These are phyloP conservation scores for Dictyostelium capitatum DNA, from an alignment of 78 protist species.

Conservation along the genomic window DNA sequence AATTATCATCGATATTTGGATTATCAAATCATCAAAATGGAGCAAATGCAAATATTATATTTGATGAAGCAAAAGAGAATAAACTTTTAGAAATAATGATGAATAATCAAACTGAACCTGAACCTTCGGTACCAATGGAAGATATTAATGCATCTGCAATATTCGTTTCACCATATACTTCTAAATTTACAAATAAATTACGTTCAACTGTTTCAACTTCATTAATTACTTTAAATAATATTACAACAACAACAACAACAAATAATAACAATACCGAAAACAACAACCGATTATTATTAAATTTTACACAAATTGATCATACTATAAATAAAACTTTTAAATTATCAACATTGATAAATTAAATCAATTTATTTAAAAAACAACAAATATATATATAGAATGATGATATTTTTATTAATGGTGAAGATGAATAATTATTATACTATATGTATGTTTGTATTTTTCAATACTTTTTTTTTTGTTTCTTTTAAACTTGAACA, in stretches of 20 bases:
- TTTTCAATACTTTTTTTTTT: not conserved
- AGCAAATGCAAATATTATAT: not conserved
- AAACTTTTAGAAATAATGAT: not conserved
- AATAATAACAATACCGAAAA: not conserved
- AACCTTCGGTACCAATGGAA: constrained; percentile 4
- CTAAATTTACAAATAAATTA: not conserved
- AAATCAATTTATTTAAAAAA: too few relatives aligned
- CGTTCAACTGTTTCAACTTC: constrained; percentile 12
- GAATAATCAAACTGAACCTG: not conserved
- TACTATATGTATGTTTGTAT: not conserved
- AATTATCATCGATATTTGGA: not conserved
- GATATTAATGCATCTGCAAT: constrained; percentile 10
- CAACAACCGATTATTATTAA: not conserved
- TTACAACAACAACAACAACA: not conserved
- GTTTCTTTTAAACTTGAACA: constrained; percentile 6
- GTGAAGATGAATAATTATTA: too few relatives aligned
- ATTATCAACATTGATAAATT: too few relatives aligned
- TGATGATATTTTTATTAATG: too few relatives aligned
- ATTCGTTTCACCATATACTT: constrained; percentile 6
- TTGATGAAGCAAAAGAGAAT: not conserved
- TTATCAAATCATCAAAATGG: not conserved
- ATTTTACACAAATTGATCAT: not conserved
- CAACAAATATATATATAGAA: not conserved
- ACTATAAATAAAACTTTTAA: not conserved
- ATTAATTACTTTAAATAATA: not conserved